phyloP scores from a whole-genome alignment of 345 rosid genomes.

The Hibiscus tridactylites region DNA sequence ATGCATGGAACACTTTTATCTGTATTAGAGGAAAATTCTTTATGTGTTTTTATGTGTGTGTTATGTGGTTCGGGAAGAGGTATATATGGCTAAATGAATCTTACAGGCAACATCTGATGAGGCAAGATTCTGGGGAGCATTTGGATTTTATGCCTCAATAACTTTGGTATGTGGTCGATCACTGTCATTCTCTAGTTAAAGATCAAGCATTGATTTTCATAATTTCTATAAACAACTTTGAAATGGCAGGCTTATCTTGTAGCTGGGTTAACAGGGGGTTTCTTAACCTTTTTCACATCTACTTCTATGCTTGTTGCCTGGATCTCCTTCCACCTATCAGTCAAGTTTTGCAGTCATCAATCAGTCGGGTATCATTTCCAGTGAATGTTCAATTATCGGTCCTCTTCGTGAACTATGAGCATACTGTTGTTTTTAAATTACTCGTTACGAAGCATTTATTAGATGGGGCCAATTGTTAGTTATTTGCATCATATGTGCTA shows the following conservation, averaged over 20 bases:
- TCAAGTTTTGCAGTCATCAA: slow-evolving; percentile 38
- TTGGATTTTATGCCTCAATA: slow-evolving; percentile 62
- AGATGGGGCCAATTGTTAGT: too few species aligned
- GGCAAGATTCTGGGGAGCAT: slow-evolving; percentile 98
- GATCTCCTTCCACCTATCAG: slow-evolving; percentile 47
- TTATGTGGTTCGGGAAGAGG: too few species aligned
- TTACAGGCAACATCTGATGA: slow-evolving; percentile 64
- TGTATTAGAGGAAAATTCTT: too few species aligned
- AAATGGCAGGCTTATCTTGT: slow-evolving; percentile 60
- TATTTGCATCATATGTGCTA: too few species aligned
- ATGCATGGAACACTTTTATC: too few species aligned
- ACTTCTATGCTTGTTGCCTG: slow-evolving; percentile 74
- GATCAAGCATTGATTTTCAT: background rate
- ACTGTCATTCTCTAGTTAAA: background rate
- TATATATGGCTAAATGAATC: slow-evolving; percentile 2
- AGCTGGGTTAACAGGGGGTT: slow-evolving; percentile 86
- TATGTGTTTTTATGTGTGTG: too few species aligned
- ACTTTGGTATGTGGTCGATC: slow-evolving; percentile 54
- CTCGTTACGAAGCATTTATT: background rate
- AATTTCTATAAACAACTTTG: slow-evolving; percentile 16
- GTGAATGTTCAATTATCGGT: background rate
- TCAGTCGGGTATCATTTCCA: slow-evolving; percentile 44
- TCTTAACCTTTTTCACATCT: slow-evolving; percentile 51
- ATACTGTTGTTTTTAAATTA: background rate
- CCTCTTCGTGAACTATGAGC: background rate